A percentile compares a stretch with the other conserved stretches of the same genome.
These are phyloP conservation scores for Exophiala calicioides DNA, from an alignment of 2,329 filamentous ascomycete species.

Conservation along the genomic window DNA sequence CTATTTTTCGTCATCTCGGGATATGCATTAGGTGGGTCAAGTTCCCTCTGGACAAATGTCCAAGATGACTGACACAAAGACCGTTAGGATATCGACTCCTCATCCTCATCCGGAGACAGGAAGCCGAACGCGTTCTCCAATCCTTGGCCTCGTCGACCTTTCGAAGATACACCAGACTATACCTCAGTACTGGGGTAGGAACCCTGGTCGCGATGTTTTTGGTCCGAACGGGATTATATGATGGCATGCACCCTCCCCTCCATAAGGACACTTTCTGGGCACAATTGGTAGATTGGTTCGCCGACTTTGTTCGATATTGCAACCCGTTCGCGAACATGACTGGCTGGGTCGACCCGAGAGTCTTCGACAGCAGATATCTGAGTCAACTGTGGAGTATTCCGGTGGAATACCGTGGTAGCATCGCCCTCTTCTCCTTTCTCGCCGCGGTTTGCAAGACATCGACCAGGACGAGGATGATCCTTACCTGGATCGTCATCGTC, in stretches of 20 bases:
- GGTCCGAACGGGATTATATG: background rate
- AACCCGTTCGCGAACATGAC: conserved; percentile 2
- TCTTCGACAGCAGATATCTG: conserved; percentile 4
- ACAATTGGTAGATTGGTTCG: conserved; percentile 3
- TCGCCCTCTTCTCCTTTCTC: conserved; percentile 20
- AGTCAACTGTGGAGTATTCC: conserved; percentile 44
- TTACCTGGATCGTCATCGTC: conserved; percentile 5
- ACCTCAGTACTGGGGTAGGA: conserved; percentile 2
- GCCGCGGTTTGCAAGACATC: conserved; percentile 1
- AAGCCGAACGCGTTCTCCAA: background rate
- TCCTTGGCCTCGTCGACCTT: conserved; percentile 35
- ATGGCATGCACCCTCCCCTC: conserved; percentile 31
- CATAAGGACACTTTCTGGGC: background rate
- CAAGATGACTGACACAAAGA: too few relatives aligned
- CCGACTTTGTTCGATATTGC: background rate
- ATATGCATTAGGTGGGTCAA: conserved; percentile 53
- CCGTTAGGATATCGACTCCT: background rate
- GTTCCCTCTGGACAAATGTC: too few relatives aligned
- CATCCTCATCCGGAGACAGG: background rate
- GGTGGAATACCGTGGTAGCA: conserved; percentile 47
- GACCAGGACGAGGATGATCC: conserved; percentile 4
- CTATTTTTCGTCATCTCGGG: conserved; percentile 58
- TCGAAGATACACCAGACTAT: conserved; percentile 35
- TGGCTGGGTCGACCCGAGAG: conserved; percentile 24
- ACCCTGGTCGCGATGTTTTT: background rate